Evolutionary conservation across 352 stramenopile species (phyloP).

Genomic region (Pythium oligandrum): DNA sequence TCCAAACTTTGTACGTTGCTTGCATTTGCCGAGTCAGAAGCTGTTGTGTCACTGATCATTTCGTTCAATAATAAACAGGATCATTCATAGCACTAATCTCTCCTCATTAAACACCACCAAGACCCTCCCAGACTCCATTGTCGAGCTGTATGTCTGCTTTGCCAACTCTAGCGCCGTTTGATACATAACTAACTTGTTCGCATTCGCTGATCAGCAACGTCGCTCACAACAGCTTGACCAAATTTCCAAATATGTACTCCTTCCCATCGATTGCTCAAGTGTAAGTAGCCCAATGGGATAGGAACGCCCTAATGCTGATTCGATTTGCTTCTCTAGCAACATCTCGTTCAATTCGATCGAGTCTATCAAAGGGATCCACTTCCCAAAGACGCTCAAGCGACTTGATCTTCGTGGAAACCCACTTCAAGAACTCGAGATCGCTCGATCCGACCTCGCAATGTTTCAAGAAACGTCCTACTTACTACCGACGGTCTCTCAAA

Average conservation of each 20-base stretch:
- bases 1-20: not conserved
- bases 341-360: constrained; percentile 2
- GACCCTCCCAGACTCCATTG: not conserved
- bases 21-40: not conserved
- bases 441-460: constrained; percentile 6
- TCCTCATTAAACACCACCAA: not conserved
- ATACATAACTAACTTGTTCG: not conserved
- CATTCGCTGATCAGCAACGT: constrained; percentile 4
- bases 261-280: constrained; percentile 10
- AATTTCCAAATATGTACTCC: constrained; percentile 10
- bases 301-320: not conserved
- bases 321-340: not conserved
- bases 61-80: not conserved
- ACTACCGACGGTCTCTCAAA: constrained; percentile 1
- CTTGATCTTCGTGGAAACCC: constrained; percentile 16
- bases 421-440: constrained; percentile 9
- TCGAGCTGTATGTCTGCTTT: not conserved
- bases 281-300: not conserved
- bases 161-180: not conserved
- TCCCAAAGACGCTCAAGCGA: constrained; percentile 13
- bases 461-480: constrained; percentile 1
- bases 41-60: not conserved
- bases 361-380: constrained; percentile 6
- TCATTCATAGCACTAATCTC: not conserved
- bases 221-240: constrained; percentile 8